These are phyloP conservation scores for Hymenoscyphus scutula DNA, from an alignment of 2,329 filamentous ascomycete genomes.

Conservation along the genomic window DNA sequence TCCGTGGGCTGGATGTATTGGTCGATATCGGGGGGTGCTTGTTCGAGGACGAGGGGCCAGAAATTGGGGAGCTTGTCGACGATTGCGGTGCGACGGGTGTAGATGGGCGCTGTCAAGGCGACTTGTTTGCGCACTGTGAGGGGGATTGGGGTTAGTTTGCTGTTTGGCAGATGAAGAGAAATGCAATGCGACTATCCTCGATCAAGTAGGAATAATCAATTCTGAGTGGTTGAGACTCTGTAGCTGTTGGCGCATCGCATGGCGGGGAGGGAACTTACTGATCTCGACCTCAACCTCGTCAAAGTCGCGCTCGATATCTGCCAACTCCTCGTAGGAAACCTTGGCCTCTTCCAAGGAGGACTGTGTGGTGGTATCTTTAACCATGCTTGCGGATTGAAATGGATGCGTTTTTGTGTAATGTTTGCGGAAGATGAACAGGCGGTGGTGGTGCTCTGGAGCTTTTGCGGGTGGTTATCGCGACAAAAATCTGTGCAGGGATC, in stretches of 20 bases:
- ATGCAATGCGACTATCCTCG: neutral
- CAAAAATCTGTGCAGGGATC: neutral
- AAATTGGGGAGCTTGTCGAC: constrained; percentile 78
- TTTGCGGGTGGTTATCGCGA: neutral
- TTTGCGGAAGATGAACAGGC: neutral
- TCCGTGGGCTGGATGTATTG: constrained; percentile 83
- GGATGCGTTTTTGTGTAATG: neutral
- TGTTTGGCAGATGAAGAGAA: neutral
- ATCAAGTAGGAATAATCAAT: neutral
- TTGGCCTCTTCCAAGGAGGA: constrained; percentile 41
- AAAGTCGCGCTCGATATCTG: constrained; percentile 78
- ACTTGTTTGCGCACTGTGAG: constrained; percentile 69
- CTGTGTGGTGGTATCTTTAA: constrained; percentile 6
- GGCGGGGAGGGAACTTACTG: constrained; percentile 53
- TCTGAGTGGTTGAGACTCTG: neutral
- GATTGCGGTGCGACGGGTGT: constrained; percentile 70
- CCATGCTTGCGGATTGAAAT: constrained; percentile 33
- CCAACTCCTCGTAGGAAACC: constrained; percentile 73
- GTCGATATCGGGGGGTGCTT: constrained; percentile 81
- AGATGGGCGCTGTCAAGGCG: constrained; percentile 66
- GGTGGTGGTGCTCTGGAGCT: neutral
- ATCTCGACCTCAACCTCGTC: constrained; percentile 80
- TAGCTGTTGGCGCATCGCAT: neutral
- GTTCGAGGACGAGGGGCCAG: constrained; percentile 92
- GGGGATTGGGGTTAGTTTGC: constrained; percentile 17